Evolutionary conservation across 208 protist species (phyloP), one percentile per base, ranked within the genome.

Genomic region (Naegleria gruberi): DNA sequence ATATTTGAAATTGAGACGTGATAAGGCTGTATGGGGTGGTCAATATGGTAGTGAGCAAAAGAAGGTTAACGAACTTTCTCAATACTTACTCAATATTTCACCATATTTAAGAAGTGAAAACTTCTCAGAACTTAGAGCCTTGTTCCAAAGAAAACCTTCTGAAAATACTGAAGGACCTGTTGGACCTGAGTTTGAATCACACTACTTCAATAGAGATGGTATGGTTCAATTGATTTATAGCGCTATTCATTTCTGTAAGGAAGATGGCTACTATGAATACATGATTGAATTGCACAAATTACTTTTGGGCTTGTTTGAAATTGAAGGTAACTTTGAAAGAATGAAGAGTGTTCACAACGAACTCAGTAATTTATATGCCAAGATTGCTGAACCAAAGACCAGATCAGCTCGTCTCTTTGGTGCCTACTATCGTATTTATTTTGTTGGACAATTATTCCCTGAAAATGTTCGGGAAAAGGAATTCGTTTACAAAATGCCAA

Each of bases 401-500:
- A 86, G 77, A 86, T 83, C 88, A 47, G 34, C 55, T 65, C 41
- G 93, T 43, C 89, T 94, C 30, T 55, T 94, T n/a, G 92, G 89
- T 44, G 37, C 89, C 37, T 95, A 94, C 34, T 95, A 93, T 88
- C 46, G 93, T 37, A 92, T 95, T 43, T 91, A 84, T 40, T 94
- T 94, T 89, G 94, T 91, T 90, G 93, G 93, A 40, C 55, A 85
- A 3, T 26, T 0, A 0, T 92, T 94, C 6, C 92, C 92, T 34
- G 84, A 92, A 4, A 57, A 90, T 47, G 4, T 94, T 0, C 51
- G 92, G 77, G 90, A 91, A 1, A 90, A 87, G 12, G 92, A 95
- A 37, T 95, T 93, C 82, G 89, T 95, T 55, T 95, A 95, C 87
- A 95, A 94, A 65, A 92, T 93, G 44, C 93, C 92, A 17, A 93